Evolutionary conservation across 768 basidiomycete species (phyloP), one percentile per base, ranked within the genome.

Genomic region (Trametes villosa): DNA sequence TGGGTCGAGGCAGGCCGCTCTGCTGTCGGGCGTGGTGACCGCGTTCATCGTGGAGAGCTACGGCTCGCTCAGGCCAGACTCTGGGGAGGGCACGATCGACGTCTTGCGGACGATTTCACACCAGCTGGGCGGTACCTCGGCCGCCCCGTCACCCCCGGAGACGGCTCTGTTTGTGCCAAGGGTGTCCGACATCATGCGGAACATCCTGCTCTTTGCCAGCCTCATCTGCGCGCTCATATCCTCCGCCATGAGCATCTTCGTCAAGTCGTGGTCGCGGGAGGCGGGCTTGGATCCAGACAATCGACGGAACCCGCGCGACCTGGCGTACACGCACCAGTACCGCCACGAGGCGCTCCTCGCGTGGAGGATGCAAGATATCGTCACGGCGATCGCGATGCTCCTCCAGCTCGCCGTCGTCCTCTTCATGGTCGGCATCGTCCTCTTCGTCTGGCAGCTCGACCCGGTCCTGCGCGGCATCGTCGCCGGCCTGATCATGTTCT

Each of bases 381-480:
- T 34, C 33, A 34, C 33, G 33, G 13, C 33, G 33, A 13, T 72
- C 57, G 47, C 64, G n/a, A 47, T 48, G 2, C 68, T 72, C 57
- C 65, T 72, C 58, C 33, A 53, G 6, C 67, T 69, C 4, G 69
- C 71, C 1, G 53, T 70, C 64, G 70, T 72, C 63, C 67, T 67
- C 58, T 69, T 72, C 66, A 66, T 46, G 20, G 53, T 15, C 68
- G 64, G 38, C 60, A 34, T 58, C 22, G 26, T 47, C 26, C 42
- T 60, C 12, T 26, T 41, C 30, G 48, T 49, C 15, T n/a, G 69
- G 3, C 65, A 65, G 53, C 58, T 72, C 56, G 71, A 70, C n/a
- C 70, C 60, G 0, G 70, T 70, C 4, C 71, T 69, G n/a, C 62
- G 70, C 61, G 71, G 70, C 55, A 62, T 72, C 41, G 70, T 72